Evolutionary conservation across 2,329 filamentous ascomycete genomes (phyloP).

Genomic region (Aureobasidium musti): DNA sequence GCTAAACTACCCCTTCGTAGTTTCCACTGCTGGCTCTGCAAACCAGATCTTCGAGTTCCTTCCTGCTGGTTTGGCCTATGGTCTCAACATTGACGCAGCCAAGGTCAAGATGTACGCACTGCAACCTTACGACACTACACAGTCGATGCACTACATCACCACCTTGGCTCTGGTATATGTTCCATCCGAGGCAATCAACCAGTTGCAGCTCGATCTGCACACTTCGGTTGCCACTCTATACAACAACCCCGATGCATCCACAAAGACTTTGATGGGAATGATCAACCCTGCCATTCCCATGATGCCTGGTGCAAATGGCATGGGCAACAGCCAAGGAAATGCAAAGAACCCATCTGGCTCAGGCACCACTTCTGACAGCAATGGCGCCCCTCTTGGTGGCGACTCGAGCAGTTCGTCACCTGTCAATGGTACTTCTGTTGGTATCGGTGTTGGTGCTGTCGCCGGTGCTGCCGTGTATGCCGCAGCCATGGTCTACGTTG

Average conservation of each 20-base stretch:
- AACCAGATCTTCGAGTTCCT: constrained; percentile 82
- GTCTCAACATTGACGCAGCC: constrained; percentile 53
- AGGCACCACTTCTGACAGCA: constrained; percentile 41
- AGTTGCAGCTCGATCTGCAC: constrained; percentile 68
- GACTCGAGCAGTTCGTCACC: constrained; percentile 57
- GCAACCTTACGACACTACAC: constrained; percentile 72
- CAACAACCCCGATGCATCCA: constrained; percentile 65
- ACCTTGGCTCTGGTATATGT: constrained; percentile 65
- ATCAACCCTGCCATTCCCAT: constrained; percentile 84
- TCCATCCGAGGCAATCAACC: constrained; percentile 50
- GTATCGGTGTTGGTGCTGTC: constrained; percentile 72
- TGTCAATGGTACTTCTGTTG: constrained; percentile 64
- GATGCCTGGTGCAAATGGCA: constrained; percentile 51
- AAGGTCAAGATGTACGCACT: constrained; percentile 70
- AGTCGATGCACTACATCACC: constrained; percentile 73
- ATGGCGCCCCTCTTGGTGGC: constrained; percentile 54
- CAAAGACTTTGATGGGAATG: constrained; percentile 71
- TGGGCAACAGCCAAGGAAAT: constrained; percentile 45
- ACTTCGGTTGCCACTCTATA: constrained; percentile 74
- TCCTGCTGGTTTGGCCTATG: constrained; percentile 68
- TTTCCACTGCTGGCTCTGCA: constrained; percentile 68
- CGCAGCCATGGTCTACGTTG: constrained; percentile 91
- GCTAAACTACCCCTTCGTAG: constrained; percentile 83
- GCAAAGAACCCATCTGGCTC: constrained; percentile 43
- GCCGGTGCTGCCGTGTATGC: constrained; percentile 83